Evolutionary conservation across 768 basidiomycete genomes (phyloP), one percentile per base, ranked within the genome.

Genomic region (Tylopilus sp.): DNA sequence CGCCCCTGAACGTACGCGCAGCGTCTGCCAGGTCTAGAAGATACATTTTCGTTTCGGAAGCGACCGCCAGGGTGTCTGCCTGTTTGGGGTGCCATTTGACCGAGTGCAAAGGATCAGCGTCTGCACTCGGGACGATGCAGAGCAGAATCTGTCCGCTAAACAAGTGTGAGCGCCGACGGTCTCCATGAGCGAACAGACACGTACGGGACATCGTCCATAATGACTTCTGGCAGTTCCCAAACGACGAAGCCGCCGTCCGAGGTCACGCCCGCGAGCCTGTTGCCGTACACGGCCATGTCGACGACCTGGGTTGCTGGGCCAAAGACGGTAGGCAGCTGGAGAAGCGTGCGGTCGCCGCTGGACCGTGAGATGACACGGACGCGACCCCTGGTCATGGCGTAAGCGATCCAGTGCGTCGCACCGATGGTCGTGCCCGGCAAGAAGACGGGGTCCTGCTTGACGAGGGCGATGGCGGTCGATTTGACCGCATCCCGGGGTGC

Each of bases 81-180:
- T 92, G 84, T 66, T 87, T 89, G 13, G 90, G 87, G 60, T 93
- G 88, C 91, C 91, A 92, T 66, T 92, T 92, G 53, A 92, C 90
- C 13, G 87, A 82, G 57, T 87, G 87, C 28, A 92, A 76, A 24
- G 83, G 82, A 43, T 87, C 83, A 17, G 69, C 64, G 48, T 79
- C 77, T 28, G 74, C 74, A 37, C 67, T 72, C 10, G 85, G 75
- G 11, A 90, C 87, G 24, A 90, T 79, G 59, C 87, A 91, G 14
- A 90, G 76, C 54, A 89, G 69, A 41, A 89, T 67, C 48, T 77
- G 75, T 33, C 88, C 88, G 45, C 88, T 89, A 55, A 29, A 63
- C 42, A 57, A 26, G 53, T 38, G 46, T 56, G 49, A 55, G 56
- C 29, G n/a, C 6, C 33, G 30, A 47, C 24, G 40, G 29, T 14